A percentile compares a stretch with the other conserved stretches of the same genome.
phyloP scores from a whole-genome alignment of 2,329 filamentous ascomycete genomes.

The Ceratocystis huliohia region DNA sequence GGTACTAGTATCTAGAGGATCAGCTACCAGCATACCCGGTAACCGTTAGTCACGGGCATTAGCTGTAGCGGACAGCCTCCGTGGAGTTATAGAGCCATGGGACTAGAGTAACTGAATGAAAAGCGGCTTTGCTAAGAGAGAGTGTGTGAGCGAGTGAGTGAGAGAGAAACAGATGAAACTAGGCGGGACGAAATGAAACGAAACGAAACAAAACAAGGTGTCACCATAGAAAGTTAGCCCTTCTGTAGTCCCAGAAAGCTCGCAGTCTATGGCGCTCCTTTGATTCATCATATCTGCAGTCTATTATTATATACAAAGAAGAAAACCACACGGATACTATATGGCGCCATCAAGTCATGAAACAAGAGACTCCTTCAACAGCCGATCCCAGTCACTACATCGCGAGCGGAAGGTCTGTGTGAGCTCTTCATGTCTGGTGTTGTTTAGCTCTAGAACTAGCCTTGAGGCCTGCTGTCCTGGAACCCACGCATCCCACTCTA shows the following conservation, averaged over 20 bases:
- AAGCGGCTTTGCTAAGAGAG: too few relatives aligned
- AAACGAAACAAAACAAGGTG: too few relatives aligned
- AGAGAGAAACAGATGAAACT: too few relatives aligned
- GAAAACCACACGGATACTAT: neutral
- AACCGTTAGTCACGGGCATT: too few relatives aligned
- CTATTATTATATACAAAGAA: slow-evolving; percentile 1
- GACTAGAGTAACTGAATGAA: too few relatives aligned
- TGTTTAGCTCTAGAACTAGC: slow-evolving; percentile 31
- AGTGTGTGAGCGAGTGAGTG: too few relatives aligned
- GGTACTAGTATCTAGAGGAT: neutral
- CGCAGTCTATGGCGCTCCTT: neutral
- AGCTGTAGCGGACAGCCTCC: too few relatives aligned
- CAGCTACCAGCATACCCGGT: neutral
- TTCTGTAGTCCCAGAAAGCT: too few relatives aligned
- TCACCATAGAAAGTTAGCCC: too few relatives aligned
- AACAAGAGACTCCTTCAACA: neutral
- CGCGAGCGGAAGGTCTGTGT: slow-evolving; percentile 2
- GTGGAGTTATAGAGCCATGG: too few relatives aligned
- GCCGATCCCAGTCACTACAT: slow-evolving; percentile 4
- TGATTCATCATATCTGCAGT: neutral
- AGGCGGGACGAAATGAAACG: too few relatives aligned
- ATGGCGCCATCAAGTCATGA: slow-evolving; percentile 1
- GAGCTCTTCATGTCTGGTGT: slow-evolving; percentile 31
- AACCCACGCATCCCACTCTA: slow-evolving; percentile 34
- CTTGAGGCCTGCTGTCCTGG: slow-evolving; percentile 23